These are phyloP conservation scores for Solanum tarapatanum DNA, from an alignment of 257 asterid species.

Conservation along the genomic window DNA sequence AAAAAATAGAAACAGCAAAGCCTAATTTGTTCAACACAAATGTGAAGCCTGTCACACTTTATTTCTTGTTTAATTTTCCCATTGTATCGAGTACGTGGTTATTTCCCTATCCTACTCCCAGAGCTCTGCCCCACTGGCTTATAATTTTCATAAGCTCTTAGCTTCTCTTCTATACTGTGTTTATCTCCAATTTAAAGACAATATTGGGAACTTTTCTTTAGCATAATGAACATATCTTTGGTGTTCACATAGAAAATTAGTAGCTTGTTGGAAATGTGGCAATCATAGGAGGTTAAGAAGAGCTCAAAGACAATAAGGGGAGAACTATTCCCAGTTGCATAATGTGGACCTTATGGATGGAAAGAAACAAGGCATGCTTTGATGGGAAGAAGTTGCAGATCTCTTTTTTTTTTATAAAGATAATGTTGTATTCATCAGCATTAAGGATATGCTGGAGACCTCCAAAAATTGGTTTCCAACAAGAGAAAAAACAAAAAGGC, in stretches of 20 bases:
- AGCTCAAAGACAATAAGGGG: neutral
- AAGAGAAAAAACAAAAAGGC: too few species aligned
- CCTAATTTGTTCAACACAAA: neutral
- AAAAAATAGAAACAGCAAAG: neutral
- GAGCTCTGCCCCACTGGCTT: neutral
- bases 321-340: neutral
- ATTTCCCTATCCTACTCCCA: neutral
- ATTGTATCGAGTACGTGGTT: neutral
- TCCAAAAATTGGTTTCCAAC: too few species aligned
- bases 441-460: too few species aligned
- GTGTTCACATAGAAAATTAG: neutral
- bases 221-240: neutral
- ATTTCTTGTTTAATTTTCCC: neutral
- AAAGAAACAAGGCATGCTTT: too few species aligned
- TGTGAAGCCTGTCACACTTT: neutral
- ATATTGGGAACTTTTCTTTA: neutral
- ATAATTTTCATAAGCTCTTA: neutral
- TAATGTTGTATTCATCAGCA: too few species aligned
- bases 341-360: neutral
- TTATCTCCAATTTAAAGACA: neutral
- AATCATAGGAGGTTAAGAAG: neutral
- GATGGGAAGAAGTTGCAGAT: neutral
- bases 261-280: neutral
- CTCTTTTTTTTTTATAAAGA: too few species aligned
- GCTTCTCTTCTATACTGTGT: neutral